Evolutionary conservation across 257 asterid genomes (phyloP).

Genomic region (Hygrophila difformis): DNA sequence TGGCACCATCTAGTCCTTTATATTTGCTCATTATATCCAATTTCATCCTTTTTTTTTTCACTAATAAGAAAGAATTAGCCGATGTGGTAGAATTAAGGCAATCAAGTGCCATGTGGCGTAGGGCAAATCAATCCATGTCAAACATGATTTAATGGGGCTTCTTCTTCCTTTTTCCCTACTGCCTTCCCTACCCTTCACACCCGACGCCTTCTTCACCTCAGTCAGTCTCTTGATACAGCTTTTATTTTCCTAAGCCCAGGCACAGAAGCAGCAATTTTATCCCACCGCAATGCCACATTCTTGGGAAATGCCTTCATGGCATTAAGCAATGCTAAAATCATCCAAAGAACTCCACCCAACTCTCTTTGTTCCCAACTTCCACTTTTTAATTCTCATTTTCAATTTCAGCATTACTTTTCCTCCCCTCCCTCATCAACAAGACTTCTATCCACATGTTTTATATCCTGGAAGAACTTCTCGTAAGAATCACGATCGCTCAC

Average conservation of each 20-base stretch:
- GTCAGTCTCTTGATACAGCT: slow-evolving; percentile 72
- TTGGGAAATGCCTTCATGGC: slow-evolving; percentile 84
- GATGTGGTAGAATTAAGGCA: too few relatives aligned
- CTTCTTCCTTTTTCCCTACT: too few relatives aligned
- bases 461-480: slow-evolving; percentile 53
- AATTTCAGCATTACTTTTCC: slow-evolving; percentile 11
- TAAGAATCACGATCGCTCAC: slow-evolving; percentile 61
- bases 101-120: too few relatives aligned
- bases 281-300: slow-evolving; percentile 90
- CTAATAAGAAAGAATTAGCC: too few relatives aligned
- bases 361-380: slow-evolving; percentile 26
- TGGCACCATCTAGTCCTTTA: too few relatives aligned
- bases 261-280: slow-evolving; percentile 80
- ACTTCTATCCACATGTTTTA: slow-evolving; percentile 55
- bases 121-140: too few relatives aligned
- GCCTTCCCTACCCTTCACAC: too few relatives aligned
- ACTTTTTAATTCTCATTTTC: slow-evolving; percentile 17
- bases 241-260: slow-evolving; percentile 81
- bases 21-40: too few relatives aligned
- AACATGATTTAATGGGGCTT: too few relatives aligned
- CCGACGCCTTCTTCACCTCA: slow-evolving; percentile 81
- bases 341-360: slow-evolving; percentile 69
- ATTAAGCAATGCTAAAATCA: slow-evolving; percentile 85
- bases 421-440: slow-evolving; percentile 23
- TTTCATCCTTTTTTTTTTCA: too few relatives aligned